Evolutionary conservation across 169 alveolate species (phyloP), one percentile per base, ranked within the genome.

Genomic region (Cryptosporidium sp.): DNA sequence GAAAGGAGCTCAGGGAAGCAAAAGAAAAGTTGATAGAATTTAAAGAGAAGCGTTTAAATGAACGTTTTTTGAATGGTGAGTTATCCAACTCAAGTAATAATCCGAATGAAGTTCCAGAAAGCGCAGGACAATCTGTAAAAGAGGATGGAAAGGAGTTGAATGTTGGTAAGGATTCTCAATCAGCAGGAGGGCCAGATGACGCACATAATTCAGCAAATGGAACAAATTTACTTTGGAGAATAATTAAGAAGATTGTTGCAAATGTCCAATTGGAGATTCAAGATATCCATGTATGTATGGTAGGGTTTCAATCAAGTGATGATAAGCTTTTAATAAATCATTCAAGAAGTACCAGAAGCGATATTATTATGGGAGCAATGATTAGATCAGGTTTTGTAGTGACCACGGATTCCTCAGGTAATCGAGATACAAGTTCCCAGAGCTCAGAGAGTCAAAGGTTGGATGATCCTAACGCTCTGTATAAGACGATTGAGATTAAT

Each of bases 261-360:
- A 80, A 80, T 62, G 29, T 80, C 8, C 89, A 80, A 48, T 45
- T 80, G 14, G 89, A 80, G 45, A 45, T 80, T 62, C 80, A 80
- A 33, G 89, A 80, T 59, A 80, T 80, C 37, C 89, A 80, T 26
- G 21, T 80, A 12, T 80, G 89, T 29, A 80, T 80, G 89, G 62
- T 62, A n/a, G 89, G 89, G 10, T 80, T 80, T 39, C 89, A 80
- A 14, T 80, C 89, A 12, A 62, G 51, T 43, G 89, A 43, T 41
- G 48, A 80, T 12, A 41, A 70, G 45, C 43, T 16, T 21, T 59
- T 23, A 51, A 26, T 9, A 12, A 23, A 39, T n/a, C 50, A 80
- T 41, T 62, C 59, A 8, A 65, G 37, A 45, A 65, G n/a, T 65
- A 45, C 89, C 16, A 80, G 58, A 61, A 80, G 75, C 21, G 89